These are phyloP conservation scores for Rachicladosporium sp. DNA, from an alignment of 2,329 filamentous ascomycete genomes.

Conservation along the genomic window DNA sequence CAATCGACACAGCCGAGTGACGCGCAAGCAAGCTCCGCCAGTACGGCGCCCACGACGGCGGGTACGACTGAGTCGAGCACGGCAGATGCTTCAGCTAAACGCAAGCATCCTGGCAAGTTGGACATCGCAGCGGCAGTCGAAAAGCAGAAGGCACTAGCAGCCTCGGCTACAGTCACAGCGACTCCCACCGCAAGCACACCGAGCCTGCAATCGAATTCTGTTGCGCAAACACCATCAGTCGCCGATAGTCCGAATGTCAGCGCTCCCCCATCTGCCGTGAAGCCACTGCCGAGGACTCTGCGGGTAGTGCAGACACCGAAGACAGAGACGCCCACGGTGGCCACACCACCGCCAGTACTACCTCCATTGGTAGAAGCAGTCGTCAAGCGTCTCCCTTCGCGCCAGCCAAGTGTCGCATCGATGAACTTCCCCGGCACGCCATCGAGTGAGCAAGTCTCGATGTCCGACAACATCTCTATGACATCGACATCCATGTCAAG, in stretches of 20 bases:
- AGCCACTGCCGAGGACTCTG: constrained; percentile 50
- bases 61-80: constrained; percentile 4
- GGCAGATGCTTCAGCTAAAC: constrained; percentile 13
- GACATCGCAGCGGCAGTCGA: constrained; percentile 31
- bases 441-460: constrained; percentile 58
- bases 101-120: constrained; percentile 34
- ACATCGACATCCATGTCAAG: constrained; percentile 61
- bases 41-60: no score
- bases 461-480: constrained; percentile 55
- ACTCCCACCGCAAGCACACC: no score
- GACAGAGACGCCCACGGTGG: constrained; percentile 41
- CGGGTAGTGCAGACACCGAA: constrained; percentile 47
- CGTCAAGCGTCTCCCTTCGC: constrained; percentile 30
- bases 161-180: no score
- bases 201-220: constrained; percentile 13
- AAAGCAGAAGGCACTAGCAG: constrained; percentile 7
- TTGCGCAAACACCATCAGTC: constrained; percentile 42
- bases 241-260: constrained; percentile 30
- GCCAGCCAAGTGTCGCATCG: constrained; percentile 44
- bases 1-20: no score
- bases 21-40: no score
- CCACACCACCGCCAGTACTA: constrained; percentile 35
- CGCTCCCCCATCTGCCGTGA: constrained; percentile 41
- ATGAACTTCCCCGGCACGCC: constrained; percentile 59
- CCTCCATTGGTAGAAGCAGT: constrained; percentile 17